A percentile compares a stretch with the other conserved stretches of the same genome.
Evolutionary conservation across 2,329 filamentous ascomycete species (phyloP).

Genomic region (Phoma sp.): DNA sequence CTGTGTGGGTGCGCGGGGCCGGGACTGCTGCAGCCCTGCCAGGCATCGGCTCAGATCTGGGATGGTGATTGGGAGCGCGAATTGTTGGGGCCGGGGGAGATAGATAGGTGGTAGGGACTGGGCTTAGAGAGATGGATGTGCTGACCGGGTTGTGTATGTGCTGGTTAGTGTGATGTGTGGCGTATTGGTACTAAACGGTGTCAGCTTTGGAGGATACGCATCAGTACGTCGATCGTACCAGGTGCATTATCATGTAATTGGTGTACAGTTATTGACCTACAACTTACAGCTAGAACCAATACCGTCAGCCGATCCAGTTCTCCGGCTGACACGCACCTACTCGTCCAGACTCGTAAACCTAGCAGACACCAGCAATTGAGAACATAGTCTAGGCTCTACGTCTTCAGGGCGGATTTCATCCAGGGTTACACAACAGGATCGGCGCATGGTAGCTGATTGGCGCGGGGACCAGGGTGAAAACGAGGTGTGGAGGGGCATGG

Average conservation of each 20-base stretch:
- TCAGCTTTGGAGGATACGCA: background rate
- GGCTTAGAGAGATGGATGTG: background rate
- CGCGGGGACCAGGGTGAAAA: background rate
- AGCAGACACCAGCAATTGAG: background rate
- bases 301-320: too few species aligned
- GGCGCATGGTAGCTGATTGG: slow-evolving; percentile 4
- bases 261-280: too few species aligned
- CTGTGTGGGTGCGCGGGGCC: slow-evolving; percentile 3
- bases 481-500: slow-evolving; percentile 6
- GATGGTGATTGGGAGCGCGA: background rate
- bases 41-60: background rate
- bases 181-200: background rate
- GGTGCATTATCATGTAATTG: background rate
- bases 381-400: background rate
- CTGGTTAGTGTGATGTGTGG: background rate
- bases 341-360: too few species aligned
- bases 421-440: slow-evolving; percentile 10
- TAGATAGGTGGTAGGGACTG: background rate
- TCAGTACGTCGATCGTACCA: background rate
- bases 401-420: background rate
- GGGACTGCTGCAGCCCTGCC: slow-evolving; percentile 6
- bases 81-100: background rate
- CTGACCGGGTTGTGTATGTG: too few species aligned
- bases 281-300: too few species aligned
- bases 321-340: too few species aligned